Base-by-base conservation (phyloP, 2,329 filamentous ascomycete genomes). In the Bipolaris oryzae region DNA sequence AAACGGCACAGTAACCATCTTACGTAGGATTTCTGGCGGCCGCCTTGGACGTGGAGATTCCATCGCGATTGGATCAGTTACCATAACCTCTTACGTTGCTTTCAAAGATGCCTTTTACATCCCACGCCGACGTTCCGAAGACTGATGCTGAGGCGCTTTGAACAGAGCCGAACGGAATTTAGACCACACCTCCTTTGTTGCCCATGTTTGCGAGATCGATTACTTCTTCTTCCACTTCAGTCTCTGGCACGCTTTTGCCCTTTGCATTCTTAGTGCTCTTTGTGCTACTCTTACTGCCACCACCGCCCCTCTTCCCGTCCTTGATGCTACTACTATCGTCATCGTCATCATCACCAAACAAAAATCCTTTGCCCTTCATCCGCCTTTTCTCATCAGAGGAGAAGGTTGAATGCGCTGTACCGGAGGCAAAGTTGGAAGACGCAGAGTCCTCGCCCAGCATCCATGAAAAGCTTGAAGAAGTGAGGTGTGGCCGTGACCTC, bases 401-500 rank as follows among this genome's bases (percentile, higher is more conserved):
- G 51, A 75, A 74, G 0, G 71, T 69, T 0, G 69, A 70, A 38
- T 75, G 74, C 25, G 71, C 72, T 2, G 71, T 59, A 11, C 72
- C 68, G 0, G 74, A 69, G 7, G 72, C 73, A 39, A 77, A 76
- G 41, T 71, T 68, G 20, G 70, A 73, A 21, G 71, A 64, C 16
- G 62, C 62, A 7, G 69, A 70, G n/a, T 75, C 75, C 35, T 75
- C 70, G 15, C 73, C 74, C 4, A 92, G 80, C 89, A 92, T 92
- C 88, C 88, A 92, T 1, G 89, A 87, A 73, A 91, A 92, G 3
- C 87, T 89, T 7, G 89, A 91, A 63, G 90, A 88, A 1, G 88
- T 88, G 33, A 92, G 80, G 0, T 83, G 85, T 3, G 88, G 89
- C 20, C 88, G 82, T 18, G 85, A 62, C n/a, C 67, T 84, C 77